These are phyloP conservation scores for Anisogramma anomala DNA, from an alignment of 2,329 filamentous ascomycete genomes.

Conservation along the genomic window DNA sequence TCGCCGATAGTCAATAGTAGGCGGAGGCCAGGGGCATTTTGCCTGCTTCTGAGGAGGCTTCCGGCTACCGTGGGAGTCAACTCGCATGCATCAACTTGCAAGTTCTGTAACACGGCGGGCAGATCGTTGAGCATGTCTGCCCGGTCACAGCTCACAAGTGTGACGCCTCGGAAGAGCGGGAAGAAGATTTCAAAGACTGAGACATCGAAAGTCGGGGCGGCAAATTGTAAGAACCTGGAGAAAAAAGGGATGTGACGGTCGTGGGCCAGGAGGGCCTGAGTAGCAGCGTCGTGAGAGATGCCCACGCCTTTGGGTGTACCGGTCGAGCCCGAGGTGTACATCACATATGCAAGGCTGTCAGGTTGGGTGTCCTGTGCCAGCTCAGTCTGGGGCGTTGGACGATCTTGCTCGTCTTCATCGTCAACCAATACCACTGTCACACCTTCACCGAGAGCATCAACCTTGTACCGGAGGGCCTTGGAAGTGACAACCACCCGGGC, in stretches of 20 bases:
- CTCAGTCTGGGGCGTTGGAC: background rate
- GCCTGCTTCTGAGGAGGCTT: conserved; percentile 58
- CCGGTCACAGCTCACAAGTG: conserved; percentile 61
- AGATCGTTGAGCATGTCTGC: conserved; percentile 64
- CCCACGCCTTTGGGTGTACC: conserved; percentile 80
- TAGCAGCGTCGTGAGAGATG: conserved; percentile 67
- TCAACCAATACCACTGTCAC: conserved; percentile 29
- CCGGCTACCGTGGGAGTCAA: conserved; percentile 79
- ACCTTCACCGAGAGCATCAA: conserved; percentile 24
- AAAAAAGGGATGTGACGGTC: conserved; percentile 66
- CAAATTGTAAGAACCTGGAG: conserved; percentile 77
- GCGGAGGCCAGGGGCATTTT: conserved; percentile 54
- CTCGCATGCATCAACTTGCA: conserved; percentile 73
- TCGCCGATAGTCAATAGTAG: conserved; percentile 81
- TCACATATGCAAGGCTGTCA: conserved; percentile 63
- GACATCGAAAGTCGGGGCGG: conserved; percentile 85
- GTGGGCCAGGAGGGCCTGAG: conserved; percentile 74
- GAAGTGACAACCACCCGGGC: conserved; percentile 59
- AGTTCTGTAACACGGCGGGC: conserved; percentile 48
- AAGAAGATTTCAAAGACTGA: conserved; percentile 95
- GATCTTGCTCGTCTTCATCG: conserved; percentile 8
- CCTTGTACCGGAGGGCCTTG: conserved; percentile 29
- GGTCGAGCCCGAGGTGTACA: conserved; percentile 89
- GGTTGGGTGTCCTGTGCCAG: conserved; percentile 16
- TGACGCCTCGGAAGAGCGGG: conserved; percentile 60